Evolutionary conservation across 2,329 filamentous ascomycete genomes (phyloP), one percentile per base, ranked within the genome.

Genomic region (Zymoseptoria pseudotritici): DNA sequence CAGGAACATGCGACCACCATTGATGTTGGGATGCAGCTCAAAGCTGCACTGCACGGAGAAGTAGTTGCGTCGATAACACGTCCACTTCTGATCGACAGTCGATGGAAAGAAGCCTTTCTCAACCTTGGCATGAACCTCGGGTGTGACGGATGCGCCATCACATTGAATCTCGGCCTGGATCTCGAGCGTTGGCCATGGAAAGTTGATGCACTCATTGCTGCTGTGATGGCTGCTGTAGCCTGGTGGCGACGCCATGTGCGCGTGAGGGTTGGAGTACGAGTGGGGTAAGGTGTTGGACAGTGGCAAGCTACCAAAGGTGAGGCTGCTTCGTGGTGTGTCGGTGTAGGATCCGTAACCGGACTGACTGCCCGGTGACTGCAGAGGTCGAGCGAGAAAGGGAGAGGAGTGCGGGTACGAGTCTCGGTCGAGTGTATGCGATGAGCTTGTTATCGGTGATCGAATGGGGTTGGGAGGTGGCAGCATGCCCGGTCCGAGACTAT

Each of bases 31-130:
- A 50, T 80, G 79, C 22, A 96, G 77, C 11, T 82, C 82, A 74
- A 87, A 96, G 2, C 88, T 90, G 73, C 90, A 93, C 56, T 87
- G 84, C 57, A 94, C 91, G 0, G 89, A 87, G 72, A 96, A 94
- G 75, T 96, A 96, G 73, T 96, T 96, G 51, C 92, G 83, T 36
- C 91, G 83, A 72, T 96, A 96, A 76, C 91, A 96, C 0, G 91
- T 96, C 91, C 91, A 96, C 67, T 92, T 90, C 19, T 83, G 81
- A 58, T 95, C 91, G 17, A 65, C 58, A 3, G 82, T 83, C 42
- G 78, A 78, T 55, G 86, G 78, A 72, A 96, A 96, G 76, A 96
- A 95, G 0, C 91, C 91, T 69, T 96, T 95, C 73, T 95, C 90
- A 61, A 96, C 91, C 68, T 85, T 87, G 42, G 89, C 90, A 29